phyloP scores from a whole-genome alignment of 345 rosid species.

The Durio zibethinus region DNA sequence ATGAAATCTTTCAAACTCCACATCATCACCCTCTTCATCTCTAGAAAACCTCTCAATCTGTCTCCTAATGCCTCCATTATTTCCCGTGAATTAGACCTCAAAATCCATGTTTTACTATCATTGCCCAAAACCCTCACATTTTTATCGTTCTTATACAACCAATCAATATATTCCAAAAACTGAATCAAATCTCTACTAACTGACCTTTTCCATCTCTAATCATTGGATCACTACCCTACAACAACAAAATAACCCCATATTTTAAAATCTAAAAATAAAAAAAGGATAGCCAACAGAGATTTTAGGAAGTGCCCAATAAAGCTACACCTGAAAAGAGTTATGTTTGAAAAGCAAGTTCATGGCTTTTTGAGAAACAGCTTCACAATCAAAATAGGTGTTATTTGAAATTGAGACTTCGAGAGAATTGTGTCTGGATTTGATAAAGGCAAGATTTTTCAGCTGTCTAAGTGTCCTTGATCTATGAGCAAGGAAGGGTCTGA shows the following conservation, averaged over 20 bases:
- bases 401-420: conserved; percentile 62
- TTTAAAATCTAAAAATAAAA: neutral
- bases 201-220: conserved; percentile 70
- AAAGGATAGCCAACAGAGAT: neutral
- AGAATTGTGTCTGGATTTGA: conserved; percentile 57
- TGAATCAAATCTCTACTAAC: conserved; percentile 58
- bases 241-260: neutral
- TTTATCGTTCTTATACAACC: conserved; percentile 32
- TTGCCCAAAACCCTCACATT: conserved; percentile 31
- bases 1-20: conserved; percentile 65
- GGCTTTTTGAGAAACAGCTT: conserved; percentile 51
- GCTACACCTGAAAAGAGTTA: conserved; percentile 74
- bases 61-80: conserved; percentile 39
- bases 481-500: conserved; percentile 67
- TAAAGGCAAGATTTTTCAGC: conserved; percentile 67
- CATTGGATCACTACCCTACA: conserved; percentile 72
- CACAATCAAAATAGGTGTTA: conserved; percentile 40
- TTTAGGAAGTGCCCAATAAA: neutral
- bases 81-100: conserved; percentile 29
- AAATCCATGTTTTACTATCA: conserved; percentile 29
- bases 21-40: conserved; percentile 37
- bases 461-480: conserved; percentile 77
- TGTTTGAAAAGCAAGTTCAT: conserved; percentile 62
- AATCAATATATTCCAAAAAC: conserved; percentile 62
- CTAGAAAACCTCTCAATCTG: conserved; percentile 41